Percentiles rank a stretch among this genome's conserved stretches.
Conservation (phyloP, 2,329 filamentous ascomycete species). For the Dactylellina parvicollis region DNA sequence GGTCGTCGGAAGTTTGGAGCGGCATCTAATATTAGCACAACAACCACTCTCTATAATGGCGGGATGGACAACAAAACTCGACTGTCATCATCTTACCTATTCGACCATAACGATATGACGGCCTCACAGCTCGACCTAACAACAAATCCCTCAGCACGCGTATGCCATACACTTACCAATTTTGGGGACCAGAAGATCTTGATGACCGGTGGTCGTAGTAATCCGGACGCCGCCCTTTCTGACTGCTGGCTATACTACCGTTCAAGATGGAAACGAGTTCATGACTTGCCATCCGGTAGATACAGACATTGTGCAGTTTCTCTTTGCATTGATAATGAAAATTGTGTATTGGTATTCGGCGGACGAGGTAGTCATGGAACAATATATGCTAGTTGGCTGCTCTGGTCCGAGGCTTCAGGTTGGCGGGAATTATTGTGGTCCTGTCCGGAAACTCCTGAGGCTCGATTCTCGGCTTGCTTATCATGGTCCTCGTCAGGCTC, state of each 20-base stretch:
- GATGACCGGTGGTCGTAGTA: conserved; percentile 80
- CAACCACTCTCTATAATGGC: conserved; percentile 21
- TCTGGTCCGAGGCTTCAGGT: conserved; percentile 67
- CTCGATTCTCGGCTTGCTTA: conserved; percentile 69
- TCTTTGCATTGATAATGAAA: conserved; percentile 56
- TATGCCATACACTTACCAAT: conserved; percentile 81
- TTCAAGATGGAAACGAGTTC: conserved; percentile 71
- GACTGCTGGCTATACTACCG: conserved; percentile 80
- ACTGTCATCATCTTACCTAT: conserved; percentile 13
- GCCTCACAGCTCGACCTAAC: background rate
- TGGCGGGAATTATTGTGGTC: conserved; percentile 65
- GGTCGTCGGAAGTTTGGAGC: conserved; percentile 32
- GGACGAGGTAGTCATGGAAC: conserved; percentile 68
- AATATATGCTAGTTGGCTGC: conserved; percentile 66
- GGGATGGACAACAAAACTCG: conserved; percentile 44
- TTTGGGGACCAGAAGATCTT: conserved; percentile 70
- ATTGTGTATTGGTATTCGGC: conserved; percentile 69
- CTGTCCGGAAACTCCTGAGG: conserved; percentile 61
- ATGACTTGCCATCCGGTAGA: conserved; percentile 74
- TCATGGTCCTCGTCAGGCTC: conserved; percentile 4
- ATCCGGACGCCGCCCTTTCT: conserved; percentile 73
- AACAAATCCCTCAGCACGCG: conserved; percentile 61
- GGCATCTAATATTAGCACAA: background rate
- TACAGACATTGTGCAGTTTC: conserved; percentile 77
- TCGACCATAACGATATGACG: conserved; percentile 12